Conservation (phyloP, 208 protist species). For the Acanthamoeba sp. region DNA sequence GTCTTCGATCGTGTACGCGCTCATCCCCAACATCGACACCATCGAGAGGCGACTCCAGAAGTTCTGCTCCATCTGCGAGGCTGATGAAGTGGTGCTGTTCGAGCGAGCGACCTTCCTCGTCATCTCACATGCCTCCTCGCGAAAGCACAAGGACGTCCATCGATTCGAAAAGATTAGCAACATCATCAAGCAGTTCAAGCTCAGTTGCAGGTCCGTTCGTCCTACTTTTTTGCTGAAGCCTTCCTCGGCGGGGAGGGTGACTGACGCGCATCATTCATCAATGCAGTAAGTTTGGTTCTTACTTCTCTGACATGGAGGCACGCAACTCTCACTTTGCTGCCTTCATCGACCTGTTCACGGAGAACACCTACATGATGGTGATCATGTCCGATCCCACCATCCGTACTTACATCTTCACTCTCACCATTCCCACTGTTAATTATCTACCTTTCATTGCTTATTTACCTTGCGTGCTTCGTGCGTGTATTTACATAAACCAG, state of each 20-base stretch:
- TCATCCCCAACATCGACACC: conserved; percentile 96
- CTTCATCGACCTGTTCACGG: conserved; percentile 93
- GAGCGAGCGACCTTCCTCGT: conserved; percentile 97
- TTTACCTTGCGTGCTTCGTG: conserved; percentile 17
- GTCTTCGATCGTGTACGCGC: conserved; percentile 96
- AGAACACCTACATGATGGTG: conserved; percentile 94
- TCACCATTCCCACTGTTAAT: conserved; percentile 41
- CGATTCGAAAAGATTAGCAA: conserved; percentile 95
- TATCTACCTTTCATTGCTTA: not conserved
- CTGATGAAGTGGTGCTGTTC: conserved; percentile 98
- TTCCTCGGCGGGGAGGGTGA: not conserved
- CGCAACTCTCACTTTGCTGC: conserved; percentile 90
- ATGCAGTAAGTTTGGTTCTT: conserved; percentile 85
- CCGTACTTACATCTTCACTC: conserved; percentile 74
- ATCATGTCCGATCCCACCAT: conserved; percentile 91
- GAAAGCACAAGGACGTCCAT: conserved; percentile 86
- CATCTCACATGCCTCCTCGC: conserved; percentile 93
- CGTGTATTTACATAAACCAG: conserved; percentile 32
- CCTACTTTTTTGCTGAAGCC: not conserved
- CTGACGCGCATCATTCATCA: not conserved
- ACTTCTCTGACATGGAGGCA: conserved; percentile 89
- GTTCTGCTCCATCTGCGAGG: conserved; percentile 96
- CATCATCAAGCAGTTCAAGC: conserved; percentile 96
- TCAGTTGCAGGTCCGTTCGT: conserved; percentile 89
- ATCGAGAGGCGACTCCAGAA: conserved; percentile 94